These are phyloP conservation scores for Candida endomychidarum DNA, from an alignment of 805 yeast species.

Conservation along the genomic window DNA sequence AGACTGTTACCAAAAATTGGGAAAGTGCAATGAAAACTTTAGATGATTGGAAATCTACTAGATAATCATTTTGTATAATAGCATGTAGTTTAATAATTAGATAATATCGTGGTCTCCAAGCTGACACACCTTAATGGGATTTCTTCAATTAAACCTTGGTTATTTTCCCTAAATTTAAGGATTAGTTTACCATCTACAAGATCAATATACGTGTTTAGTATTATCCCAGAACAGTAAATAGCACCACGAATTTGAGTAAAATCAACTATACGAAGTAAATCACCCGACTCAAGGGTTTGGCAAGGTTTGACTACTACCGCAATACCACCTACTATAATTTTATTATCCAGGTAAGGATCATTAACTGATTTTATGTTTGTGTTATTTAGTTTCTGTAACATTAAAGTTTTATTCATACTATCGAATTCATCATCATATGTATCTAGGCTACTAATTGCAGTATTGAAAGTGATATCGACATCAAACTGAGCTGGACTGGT, in stretches of 20 bases:
- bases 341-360: slow-evolving; percentile 29
- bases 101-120: slow-evolving; percentile 31
- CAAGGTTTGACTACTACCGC: slow-evolving; percentile 34
- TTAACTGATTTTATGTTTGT: slow-evolving; percentile 22
- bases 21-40: slow-evolving; percentile 38
- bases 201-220: slow-evolving; percentile 29
- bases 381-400: slow-evolving; percentile 24
- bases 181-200: slow-evolving; percentile 12
- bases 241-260: slow-evolving; percentile 18
- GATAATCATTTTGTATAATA: slow-evolving; percentile 9
- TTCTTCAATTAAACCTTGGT: slow-evolving; percentile 24
- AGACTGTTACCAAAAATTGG: slow-evolving; percentile 34
- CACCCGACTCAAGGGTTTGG: slow-evolving; percentile 28
- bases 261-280: slow-evolving; percentile 27
- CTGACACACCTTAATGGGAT: slow-evolving; percentile 31
- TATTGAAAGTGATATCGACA: background rate
- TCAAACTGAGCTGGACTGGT: background rate
- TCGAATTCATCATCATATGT: slow-evolving; percentile 16
- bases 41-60: slow-evolving; percentile 34
- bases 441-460: background rate
- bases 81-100: slow-evolving; percentile 5
- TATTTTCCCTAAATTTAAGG: slow-evolving; percentile 20
- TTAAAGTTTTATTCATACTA: slow-evolving; percentile 27
- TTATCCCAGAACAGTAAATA: slow-evolving; percentile 30
- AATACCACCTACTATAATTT: slow-evolving; percentile 28